A percentile compares a stretch with the other conserved stretches of the same genome.
These are phyloP conservation scores for Dalbergia cochinchinensis DNA, from an alignment of 306 rosid species.

Conservation along the genomic window DNA sequence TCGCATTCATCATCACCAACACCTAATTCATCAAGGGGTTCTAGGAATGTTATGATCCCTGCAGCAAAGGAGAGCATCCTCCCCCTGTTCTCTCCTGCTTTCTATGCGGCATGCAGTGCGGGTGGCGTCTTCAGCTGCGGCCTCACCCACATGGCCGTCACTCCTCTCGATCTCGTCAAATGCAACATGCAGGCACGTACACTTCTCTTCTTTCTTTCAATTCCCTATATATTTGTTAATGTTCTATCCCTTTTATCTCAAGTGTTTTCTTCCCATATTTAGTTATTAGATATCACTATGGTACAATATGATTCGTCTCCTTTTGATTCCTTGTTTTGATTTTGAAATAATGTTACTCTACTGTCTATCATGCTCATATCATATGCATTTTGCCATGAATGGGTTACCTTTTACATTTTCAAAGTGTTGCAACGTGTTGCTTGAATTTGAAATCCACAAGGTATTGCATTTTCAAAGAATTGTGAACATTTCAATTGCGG, in stretches of 20 bases:
- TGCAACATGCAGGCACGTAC: constrained; percentile 87
- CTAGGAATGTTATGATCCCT: constrained; percentile 50
- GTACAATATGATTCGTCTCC: too few relatives aligned
- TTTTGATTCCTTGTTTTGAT: too few relatives aligned
- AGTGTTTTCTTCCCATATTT: too few relatives aligned
- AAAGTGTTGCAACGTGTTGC: not conserved
- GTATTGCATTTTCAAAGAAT: not conserved
- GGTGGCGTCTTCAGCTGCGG: constrained; percentile 74
- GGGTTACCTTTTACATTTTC: not conserved
- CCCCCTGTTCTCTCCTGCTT: constrained; percentile 69
- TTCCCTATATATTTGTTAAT: too few relatives aligned
- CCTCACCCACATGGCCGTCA: constrained; percentile 73
- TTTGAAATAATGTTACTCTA: not conserved
- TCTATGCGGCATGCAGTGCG: constrained; percentile 61
- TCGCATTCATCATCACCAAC: constrained; percentile 27
- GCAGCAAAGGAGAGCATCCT: constrained; percentile 62
- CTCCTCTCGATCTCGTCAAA: constrained; percentile 85
- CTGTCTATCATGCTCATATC: not conserved
- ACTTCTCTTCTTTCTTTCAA: too few relatives aligned
- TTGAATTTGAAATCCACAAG: not conserved
- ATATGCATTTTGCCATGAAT: too few relatives aligned
- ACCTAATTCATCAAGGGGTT: not conserved
- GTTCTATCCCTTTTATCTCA: too few relatives aligned
- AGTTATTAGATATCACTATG: too few relatives aligned
- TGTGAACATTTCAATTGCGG: not conserved